phyloP scores from a whole-genome alignment of 805 yeast genomes.

The Zygosaccharomyces bailii region DNA sequence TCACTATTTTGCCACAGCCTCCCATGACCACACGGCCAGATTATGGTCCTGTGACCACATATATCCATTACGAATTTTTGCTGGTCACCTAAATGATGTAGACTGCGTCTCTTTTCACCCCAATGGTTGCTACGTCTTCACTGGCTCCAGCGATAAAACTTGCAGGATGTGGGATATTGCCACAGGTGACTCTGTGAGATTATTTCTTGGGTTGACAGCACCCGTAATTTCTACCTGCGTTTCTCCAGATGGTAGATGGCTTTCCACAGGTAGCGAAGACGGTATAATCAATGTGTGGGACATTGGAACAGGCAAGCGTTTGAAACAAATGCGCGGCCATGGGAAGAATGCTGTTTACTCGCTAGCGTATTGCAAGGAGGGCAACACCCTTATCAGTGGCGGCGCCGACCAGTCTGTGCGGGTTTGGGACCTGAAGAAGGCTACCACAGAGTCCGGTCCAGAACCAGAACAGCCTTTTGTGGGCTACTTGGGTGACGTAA shows the following conservation, averaged over 20 bases:
- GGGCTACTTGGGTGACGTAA: conserved; percentile 36
- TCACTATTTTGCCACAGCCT: conserved; percentile 96
- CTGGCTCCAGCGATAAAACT: conserved; percentile 94
- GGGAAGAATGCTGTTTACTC: conserved; percentile 85
- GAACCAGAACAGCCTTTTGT: conserved; percentile 66
- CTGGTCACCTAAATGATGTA: conserved; percentile 96
- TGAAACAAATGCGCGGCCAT: conserved; percentile 93
- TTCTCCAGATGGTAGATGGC: conserved; percentile 95
- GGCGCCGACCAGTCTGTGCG: conserved; percentile 91
- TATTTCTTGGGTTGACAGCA: conserved; percentile 90
- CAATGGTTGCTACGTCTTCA: conserved; percentile 87
- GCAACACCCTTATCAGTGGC: conserved; percentile 83
- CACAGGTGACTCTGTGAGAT: conserved; percentile 83
- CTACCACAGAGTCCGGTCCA: conserved; percentile 74
- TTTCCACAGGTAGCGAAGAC: conserved; percentile 94
- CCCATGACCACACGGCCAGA: conserved; percentile 96
- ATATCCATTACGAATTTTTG: conserved; percentile 91
- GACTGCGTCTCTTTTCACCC: conserved; percentile 96
- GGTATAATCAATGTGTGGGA: conserved; percentile 89
- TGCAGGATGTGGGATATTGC: conserved; percentile 97
- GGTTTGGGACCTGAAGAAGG: conserved; percentile 91
- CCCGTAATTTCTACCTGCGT: conserved; percentile 82
- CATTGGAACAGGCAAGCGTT: conserved; percentile 80
- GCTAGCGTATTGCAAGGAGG: conserved; percentile 79
- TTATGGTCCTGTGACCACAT: conserved; percentile 98